Base-by-base conservation (phyloP, 352 stramenopile species). In the Globisporangium paroecandrum region DNA sequence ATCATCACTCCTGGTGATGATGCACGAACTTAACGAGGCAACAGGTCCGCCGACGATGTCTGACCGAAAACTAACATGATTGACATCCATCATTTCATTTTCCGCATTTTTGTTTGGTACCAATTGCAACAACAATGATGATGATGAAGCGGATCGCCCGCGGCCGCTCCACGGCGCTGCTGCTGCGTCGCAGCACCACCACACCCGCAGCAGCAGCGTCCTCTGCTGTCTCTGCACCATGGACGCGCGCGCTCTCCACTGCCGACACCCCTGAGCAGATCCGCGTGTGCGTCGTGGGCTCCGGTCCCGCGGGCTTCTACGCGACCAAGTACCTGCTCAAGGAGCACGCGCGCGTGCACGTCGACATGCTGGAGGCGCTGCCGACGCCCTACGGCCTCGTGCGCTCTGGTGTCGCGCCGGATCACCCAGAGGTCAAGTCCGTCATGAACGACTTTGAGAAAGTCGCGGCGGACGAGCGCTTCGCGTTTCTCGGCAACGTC, bases 361-460 rank as follows among this genome's bases (percentile, higher is more conserved):
- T 98, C 22, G 89, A 98, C 77, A 96, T 99, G 70, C 62, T 99
- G 32, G 97, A 99, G 61, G 79, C 82, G 43, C 75, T 99, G 47
- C 95, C 95, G 2, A 98, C 93, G 24, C 97, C 97, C 1, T 99
- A 93, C 75, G 97, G 98, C 5, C 87, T 99, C 57, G 97, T 99
- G 36, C 88, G 97, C 60, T 98, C 85, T 13, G 98, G 97, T 27
- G 97, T 99, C 1, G 97, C 97, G 22, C 98, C 97, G 1, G 97
- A 99, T 82, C 97, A 99, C 81, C 97, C 95, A 0, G 97, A 99
- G 82, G 97, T 99, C 20, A 99, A 99, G 83, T 98, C 91, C 69
- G 97, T 99, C 12, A 94, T 97, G 76, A 91, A 98, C 69, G 96
- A 99, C 76, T 99, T 99, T 76, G 81, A 96, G 5, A 84, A 96